Base-by-base conservation (phyloP, 2,329 filamentous ascomycete genomes). In the Colletotrichum noveboracense region DNA sequence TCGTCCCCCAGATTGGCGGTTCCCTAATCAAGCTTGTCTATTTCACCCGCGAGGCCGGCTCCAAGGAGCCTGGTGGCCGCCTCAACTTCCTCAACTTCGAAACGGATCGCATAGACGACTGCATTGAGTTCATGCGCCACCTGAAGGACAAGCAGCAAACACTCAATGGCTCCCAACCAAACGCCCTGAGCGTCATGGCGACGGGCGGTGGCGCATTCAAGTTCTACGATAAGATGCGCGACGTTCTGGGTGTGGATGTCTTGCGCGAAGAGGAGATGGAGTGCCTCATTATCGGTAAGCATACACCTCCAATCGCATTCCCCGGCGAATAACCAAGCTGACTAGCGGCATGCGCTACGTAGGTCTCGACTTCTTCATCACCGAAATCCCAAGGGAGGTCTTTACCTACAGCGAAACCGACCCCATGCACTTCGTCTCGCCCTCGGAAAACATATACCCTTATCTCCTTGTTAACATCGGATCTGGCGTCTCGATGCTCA, bases 341-440 rank as follows among this genome's bases (percentile, higher is more conserved):
- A 34, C 14, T 18, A 61, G 18, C 32, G 61, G 28, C 55, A 12
- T 67, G n/a, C 36, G 61, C 16, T 18, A 18, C 34, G 30, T 36
- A 95, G 96, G 96, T 14, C 92, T 99, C 58, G 97, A 99, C 84
- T 99, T 98, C 87, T 98, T 99, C 89, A 98, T 98, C 82, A 98
- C 95, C 78, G 96, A 98, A 83, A 98, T 99, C 75, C 97, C 97
- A 24, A 93, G 94, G 79, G 97, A 99, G 86, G 96, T 99, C 70
- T 99, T 99, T 82, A 98, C 96, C 24, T 98, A 98, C 85, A 96
- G 94, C 82, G 96, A 98, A 83, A 91, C 91, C 38, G 93, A 97
- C 80, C 96, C 96, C 6, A 98, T 98, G 94, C 92, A 95, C 81
- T 98, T 98, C 82, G 92, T 94, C 78, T 91, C 93, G 76, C 92